phyloP scores from a whole-genome alignment of 768 basidiomycete species.

The Lentinula aciculospora region DNA sequence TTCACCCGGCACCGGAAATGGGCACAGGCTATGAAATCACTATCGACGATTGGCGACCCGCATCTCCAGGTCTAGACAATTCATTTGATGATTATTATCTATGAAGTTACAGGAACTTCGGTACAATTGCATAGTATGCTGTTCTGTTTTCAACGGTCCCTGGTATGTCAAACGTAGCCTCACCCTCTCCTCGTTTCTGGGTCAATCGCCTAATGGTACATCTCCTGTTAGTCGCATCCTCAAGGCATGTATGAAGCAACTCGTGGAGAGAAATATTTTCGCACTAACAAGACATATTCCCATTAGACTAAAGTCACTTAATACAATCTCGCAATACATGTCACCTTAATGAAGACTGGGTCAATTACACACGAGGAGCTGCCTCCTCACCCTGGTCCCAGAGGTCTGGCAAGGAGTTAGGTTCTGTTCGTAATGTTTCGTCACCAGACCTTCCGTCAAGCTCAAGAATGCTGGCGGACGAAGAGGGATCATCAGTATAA shows the following conservation, averaged over 20 bases:
- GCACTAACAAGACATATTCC: too few relatives aligned
- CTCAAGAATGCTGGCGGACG: not conserved
- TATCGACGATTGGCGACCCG: constrained; percentile 41
- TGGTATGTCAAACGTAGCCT: not conserved
- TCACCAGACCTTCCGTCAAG: not conserved
- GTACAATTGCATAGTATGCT: too few relatives aligned
- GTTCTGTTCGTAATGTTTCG: not conserved
- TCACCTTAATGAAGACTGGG: not conserved
- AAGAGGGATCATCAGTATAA: constrained; percentile 8
- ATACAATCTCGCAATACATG: too few relatives aligned
- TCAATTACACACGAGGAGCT: not conserved
- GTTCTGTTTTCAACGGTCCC: not conserved
- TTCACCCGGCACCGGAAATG: not conserved
- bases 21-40: constrained; percentile 24
- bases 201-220: not conserved
- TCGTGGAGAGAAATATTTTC: too few relatives aligned
- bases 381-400: not conserved
- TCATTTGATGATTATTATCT: not conserved
- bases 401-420: not conserved
- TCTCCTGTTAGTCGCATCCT: too few relatives aligned
- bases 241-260: too few relatives aligned
- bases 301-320: too few relatives aligned
- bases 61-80: constrained; percentile 23
- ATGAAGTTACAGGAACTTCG: not conserved
- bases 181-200: not conserved